Evolutionary conservation across 768 basidiomycete species (phyloP).

Genomic region (Russula sp.): DNA sequence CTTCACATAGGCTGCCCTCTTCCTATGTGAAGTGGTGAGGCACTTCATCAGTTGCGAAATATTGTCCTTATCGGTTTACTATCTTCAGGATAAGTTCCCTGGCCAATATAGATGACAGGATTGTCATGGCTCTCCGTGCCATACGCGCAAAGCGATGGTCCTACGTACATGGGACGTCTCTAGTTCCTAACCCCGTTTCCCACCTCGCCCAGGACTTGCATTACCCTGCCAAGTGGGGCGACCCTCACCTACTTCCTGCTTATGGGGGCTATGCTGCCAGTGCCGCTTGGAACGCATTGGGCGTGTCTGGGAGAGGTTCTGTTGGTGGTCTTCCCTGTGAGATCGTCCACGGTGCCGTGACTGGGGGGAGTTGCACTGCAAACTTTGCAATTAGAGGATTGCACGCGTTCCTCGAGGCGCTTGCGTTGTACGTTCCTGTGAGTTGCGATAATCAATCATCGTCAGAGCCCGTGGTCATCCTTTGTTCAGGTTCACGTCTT

Average conservation of each 20-base stretch:
- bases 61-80: background rate
- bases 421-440: slow-evolving; percentile 67
- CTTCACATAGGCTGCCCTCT: slow-evolving; percentile 40
- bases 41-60: background rate
- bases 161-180: slow-evolving; percentile 40
- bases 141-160: slow-evolving; percentile 53
- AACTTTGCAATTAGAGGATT: slow-evolving; percentile 49
- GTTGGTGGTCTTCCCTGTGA: slow-evolving; percentile 74
- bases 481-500: slow-evolving; percentile 57
- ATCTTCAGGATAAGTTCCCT: slow-evolving; percentile 52
- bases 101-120: slow-evolving; percentile 56
- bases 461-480: slow-evolving; percentile 3
- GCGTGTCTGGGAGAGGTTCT: slow-evolving; percentile 42
- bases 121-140: slow-evolving; percentile 46
- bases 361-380: slow-evolving; percentile 48
- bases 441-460: slow-evolving; percentile 24
- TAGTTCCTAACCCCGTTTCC: slow-evolving; percentile 36
- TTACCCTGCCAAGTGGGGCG: slow-evolving; percentile 53
- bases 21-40: slow-evolving; percentile 62
- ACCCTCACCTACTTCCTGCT: slow-evolving; percentile 51
- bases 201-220: slow-evolving; percentile 50
- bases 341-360: slow-evolving; percentile 56
- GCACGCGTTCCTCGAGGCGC: slow-evolving; percentile 53
- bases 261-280: slow-evolving; percentile 51
- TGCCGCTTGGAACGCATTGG: slow-evolving; percentile 47